Conservation (phyloP, 129 eudicot genomes). For the Helichrysum umbraculigerum region DNA sequence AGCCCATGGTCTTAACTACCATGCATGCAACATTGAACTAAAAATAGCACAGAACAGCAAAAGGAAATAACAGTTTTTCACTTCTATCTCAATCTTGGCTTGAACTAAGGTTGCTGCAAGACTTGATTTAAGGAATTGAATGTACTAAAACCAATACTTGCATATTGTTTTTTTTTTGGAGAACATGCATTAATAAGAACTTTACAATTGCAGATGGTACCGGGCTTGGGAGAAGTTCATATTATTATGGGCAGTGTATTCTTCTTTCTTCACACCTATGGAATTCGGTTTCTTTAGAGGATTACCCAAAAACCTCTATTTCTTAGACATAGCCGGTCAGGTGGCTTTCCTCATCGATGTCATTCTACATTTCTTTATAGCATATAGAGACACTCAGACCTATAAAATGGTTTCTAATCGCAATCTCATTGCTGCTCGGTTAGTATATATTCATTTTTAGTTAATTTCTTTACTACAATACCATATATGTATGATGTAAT, state of each 20-base stretch:
- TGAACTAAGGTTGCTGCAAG: no score
- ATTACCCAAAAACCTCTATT: conserved; percentile 66
- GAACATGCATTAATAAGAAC: conserved; percentile 10
- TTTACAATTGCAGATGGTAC: conserved; percentile 73
- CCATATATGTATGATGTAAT: neutral
- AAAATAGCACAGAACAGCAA: no score
- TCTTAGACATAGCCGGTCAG: conserved; percentile 81
- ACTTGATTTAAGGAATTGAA: no score
- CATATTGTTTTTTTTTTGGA: neutral
- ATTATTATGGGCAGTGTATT: conserved; percentile 86
- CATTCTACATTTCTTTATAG: conserved; percentile 76
- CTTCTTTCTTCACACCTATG: conserved; percentile 93
- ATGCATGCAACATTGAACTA: no score
- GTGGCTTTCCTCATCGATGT: conserved; percentile 78
- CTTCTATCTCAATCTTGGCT: no score
- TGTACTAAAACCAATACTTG: no score
- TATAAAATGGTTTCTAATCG: conserved; percentile 72
- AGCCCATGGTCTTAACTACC: no score
- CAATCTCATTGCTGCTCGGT: conserved; percentile 75
- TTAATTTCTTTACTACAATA: neutral
- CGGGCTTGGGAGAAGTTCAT: conserved; percentile 83
- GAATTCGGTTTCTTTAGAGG: conserved; percentile 98
- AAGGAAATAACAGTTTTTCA: no score
- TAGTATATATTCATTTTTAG: conserved; percentile 14
- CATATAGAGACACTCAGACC: conserved; percentile 83